phyloP scores from a whole-genome alignment of 805 yeast species.

The Cyberlindnera subsufficiens region DNA sequence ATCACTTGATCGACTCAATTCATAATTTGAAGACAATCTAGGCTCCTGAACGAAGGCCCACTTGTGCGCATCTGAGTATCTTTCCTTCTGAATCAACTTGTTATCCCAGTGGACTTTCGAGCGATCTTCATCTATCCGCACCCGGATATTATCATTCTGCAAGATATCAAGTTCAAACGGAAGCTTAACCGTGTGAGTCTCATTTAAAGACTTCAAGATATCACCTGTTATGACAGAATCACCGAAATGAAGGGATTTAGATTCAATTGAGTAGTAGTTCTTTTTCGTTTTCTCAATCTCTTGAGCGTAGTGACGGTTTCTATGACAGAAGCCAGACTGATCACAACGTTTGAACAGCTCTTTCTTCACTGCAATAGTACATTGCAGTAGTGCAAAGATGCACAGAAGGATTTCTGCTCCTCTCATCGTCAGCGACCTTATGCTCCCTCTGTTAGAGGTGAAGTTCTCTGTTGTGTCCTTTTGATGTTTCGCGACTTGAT shows the following conservation, averaged over 20 bases:
- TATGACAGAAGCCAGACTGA: conserved; percentile 75
- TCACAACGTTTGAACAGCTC: conserved; percentile 72
- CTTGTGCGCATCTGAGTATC: conserved; percentile 55
- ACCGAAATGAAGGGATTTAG: conserved; percentile 25
- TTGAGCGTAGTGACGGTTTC: conserved; percentile 66
- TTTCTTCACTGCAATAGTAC: conserved; percentile 43
- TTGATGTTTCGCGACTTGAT: no score
- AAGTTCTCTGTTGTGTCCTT: no score
- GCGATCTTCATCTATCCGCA: conserved; percentile 60
- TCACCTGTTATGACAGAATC: conserved; percentile 37
- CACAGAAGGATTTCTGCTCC: not conserved
- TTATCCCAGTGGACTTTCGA: conserved; percentile 17
- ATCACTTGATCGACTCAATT: conserved; percentile 12
- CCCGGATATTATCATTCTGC: conserved; percentile 51
- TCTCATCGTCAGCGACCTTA: no score
- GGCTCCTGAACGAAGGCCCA: conserved; percentile 44
- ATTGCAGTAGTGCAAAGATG: not conserved
- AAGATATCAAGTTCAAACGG: conserved; percentile 56
- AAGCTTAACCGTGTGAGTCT: conserved; percentile 36
- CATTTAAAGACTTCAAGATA: conserved; percentile 40
- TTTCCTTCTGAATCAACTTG: conserved; percentile 30
- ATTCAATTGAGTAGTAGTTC: conserved; percentile 38
- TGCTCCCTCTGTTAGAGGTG: no score
- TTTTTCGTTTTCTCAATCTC: conserved; percentile 21
- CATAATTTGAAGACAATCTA: conserved; percentile 4